Conservation (phyloP, 495 filamentous ascomycete genomes). For the Schizothecium vesticola region DNA sequence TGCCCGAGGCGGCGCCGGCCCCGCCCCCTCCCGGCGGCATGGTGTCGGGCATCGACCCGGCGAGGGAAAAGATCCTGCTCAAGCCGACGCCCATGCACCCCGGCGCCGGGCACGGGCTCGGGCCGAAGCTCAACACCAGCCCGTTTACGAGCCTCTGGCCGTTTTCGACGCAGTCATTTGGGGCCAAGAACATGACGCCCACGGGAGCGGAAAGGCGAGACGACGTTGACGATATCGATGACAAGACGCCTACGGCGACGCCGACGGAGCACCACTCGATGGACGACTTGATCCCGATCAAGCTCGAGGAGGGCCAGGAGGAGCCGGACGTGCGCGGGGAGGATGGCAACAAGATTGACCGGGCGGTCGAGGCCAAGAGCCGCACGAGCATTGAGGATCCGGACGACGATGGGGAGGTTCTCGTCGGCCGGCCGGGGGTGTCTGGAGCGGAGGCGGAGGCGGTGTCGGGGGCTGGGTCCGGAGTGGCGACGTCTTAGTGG, state of each 20-base stretch:
- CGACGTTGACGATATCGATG: constrained; percentile 19
- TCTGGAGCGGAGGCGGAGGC: background rate
- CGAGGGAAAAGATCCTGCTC: constrained; percentile 32
- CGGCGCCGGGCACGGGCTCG: constrained; percentile 10
- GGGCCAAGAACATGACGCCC: constrained; percentile 28
- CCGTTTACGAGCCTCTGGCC: constrained; percentile 46
- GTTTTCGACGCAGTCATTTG: constrained; percentile 30
- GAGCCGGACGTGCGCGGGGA: constrained; percentile 24
- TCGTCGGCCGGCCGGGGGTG: constrained; percentile 11
- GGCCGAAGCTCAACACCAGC: constrained; percentile 24
- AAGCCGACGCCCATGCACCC: constrained; percentile 46
- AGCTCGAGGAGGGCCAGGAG: constrained; percentile 23
- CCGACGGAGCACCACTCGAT: constrained; percentile 15
- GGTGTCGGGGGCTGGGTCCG: constrained; percentile 7
- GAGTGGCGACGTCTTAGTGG: constrained; percentile 9
- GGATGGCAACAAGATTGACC: constrained; percentile 40
- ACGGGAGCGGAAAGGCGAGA: constrained; percentile 10
- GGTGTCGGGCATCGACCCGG: constrained; percentile 32
- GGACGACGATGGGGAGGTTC: constrained; percentile 47
- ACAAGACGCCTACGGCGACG: constrained; percentile 11
- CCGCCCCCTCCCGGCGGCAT: constrained; percentile 16
- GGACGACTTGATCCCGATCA: constrained; percentile 21
- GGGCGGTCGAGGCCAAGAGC: constrained; percentile 47
- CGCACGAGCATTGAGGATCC: constrained; percentile 54
- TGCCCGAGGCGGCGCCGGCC: constrained; percentile 38